Evolutionary conservation across 2,329 filamentous ascomycete species (phyloP), one percentile per base, ranked within the genome.

Genomic region (Fusarium veterinarium): DNA sequence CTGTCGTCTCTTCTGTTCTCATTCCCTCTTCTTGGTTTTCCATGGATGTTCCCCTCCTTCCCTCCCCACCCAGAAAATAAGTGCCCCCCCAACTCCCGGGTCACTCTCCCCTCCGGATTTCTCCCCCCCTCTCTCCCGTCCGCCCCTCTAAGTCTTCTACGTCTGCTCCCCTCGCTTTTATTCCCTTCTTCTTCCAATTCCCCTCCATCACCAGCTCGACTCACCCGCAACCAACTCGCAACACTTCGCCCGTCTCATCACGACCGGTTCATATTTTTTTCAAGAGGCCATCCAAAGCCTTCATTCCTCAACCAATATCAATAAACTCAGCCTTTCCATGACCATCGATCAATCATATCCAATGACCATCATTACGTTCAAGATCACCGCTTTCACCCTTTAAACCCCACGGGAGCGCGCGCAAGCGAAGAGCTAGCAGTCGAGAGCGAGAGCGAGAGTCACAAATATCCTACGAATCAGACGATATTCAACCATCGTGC

Each of bases 391-490:
- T 86, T 88, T 87, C 89, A 91, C 89, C 87, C 90, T 91, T 91
- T 92, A 89, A 91, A 89, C 83, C 87, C 86, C 86, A 91, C 89
- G 90, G 88, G 88, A 90, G 86, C 85, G 87, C 86, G 87, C 84
- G 87, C 86, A 87, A 89, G 87, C 83, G 87, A 89, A 87, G 81
- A 83, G 80, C 79, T 76, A 81, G 83, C 80, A 81, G 80, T 79
- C 71, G 77, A 81, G 77, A 81, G 78, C 75, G 69, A 78, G 75
- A 84, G 83, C 63, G 70, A 74, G 67, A 76, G 73, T 73, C 72
- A 79, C 71, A 75, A 68, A 68, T 71, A 63, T 57, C n/a, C 74
- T 69, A 71, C 69, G 69, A 77, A 65, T 73, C 80, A 84, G 83
- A 82, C 86, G 86, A 88, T 88, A 82, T 85, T 89, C 88, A 89